A percentile compares a stretch with the other conserved stretches of the same genome.
These are phyloP conservation scores for Myrmaecium sp. DNA, from an alignment of 2,329 filamentous ascomycete species.

Conservation along the genomic window DNA sequence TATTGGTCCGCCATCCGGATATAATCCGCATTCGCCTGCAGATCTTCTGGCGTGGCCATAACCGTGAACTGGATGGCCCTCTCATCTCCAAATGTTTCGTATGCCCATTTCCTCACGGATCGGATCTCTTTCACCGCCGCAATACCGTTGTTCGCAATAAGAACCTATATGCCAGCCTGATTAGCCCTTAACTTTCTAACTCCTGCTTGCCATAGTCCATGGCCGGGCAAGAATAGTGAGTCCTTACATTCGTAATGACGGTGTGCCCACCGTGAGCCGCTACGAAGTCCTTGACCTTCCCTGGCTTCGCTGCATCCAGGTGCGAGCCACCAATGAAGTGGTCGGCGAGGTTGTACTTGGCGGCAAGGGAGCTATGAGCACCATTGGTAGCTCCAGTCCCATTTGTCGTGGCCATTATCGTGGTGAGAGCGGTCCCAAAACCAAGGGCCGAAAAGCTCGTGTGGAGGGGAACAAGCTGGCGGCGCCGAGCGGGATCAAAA, in stretches of 20 bases:
- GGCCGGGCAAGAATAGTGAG: neutral
- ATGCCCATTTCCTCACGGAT: slow-evolving; percentile 99
- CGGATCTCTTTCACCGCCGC: slow-evolving; percentile 98
- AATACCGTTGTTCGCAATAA: slow-evolving; percentile 99
- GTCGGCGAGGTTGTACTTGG: slow-evolving; percentile 66
- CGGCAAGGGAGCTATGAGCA: slow-evolving; percentile 49
- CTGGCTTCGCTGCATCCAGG: slow-evolving; percentile 61
- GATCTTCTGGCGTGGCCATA: slow-evolving; percentile 97
- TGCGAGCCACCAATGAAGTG: slow-evolving; percentile 97
- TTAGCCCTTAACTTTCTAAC: no score
- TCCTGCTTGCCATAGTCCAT: neutral
- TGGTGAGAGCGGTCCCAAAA: no score
- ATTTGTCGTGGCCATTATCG: no score
- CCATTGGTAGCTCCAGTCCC: slow-evolving; percentile 31
- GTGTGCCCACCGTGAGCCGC: slow-evolving; percentile 81
- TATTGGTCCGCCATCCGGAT: slow-evolving; percentile 99
- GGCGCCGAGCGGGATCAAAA: no score
- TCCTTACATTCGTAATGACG: slow-evolving; percentile 86
- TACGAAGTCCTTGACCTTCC: slow-evolving; percentile 94
- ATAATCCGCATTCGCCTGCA: slow-evolving; percentile 95
- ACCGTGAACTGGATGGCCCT: slow-evolving; percentile 97
- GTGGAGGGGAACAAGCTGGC: no score
- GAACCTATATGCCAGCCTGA: slow-evolving; percentile 42
- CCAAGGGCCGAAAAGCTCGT: no score
- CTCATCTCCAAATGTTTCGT: slow-evolving; percentile 98